Base-by-base conservation (phyloP, 495 filamentous ascomycete species). In the Penicillium subrubescens region DNA sequence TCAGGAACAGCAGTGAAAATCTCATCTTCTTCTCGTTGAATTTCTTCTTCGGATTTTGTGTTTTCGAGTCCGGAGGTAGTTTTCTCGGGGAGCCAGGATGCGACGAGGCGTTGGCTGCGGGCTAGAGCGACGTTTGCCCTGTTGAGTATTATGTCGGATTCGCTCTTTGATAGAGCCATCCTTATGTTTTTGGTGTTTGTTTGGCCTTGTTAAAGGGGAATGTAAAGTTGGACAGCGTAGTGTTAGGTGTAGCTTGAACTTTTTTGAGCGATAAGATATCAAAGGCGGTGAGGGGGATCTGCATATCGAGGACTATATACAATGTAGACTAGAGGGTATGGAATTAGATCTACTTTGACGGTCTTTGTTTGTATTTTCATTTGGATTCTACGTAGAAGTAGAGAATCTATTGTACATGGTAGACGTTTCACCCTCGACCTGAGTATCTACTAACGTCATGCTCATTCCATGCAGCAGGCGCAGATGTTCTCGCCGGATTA, bases 1-100 rank as follows among this genome's bases (percentile, higher is more conserved):
- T 85, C 83, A n/a, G 82, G 82, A 2, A 81, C 81, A 29, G 79
- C 75, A 6, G 75, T 79, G 57, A 85, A 84, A 23, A 84, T 80
- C 66, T 83, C 82, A 71, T 81, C 77, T 64, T 85, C 81, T 57
- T 83, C 80, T 35, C 69, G 70, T 57, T 83, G 79, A 5, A 79
- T 57, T 59, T 82, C 79, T 29, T 78, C 77, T 39, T 79, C 77
- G 19, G 77, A 69, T 66, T 82, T 81, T 34, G 61, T 73, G 58
- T 79, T 79, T 33, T 74, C 70, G 46, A 75, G 65, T 61, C 84
- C 83, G 27, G 79, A 79, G 8, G 74, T 62, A 10, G 81, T 77
- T 60, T 75, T 71, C 17, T 73, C 67, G 11, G 86, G 86, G 23
- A 84, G 76, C 82, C 82, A 85, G 59, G 82, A 84, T 60, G 81